Percentiles rank a stretch among this genome's conserved stretches.
phyloP scores from a whole-genome alignment of 2,329 filamentous ascomycete genomes.

The Aspergillus pseudotamarii region DNA sequence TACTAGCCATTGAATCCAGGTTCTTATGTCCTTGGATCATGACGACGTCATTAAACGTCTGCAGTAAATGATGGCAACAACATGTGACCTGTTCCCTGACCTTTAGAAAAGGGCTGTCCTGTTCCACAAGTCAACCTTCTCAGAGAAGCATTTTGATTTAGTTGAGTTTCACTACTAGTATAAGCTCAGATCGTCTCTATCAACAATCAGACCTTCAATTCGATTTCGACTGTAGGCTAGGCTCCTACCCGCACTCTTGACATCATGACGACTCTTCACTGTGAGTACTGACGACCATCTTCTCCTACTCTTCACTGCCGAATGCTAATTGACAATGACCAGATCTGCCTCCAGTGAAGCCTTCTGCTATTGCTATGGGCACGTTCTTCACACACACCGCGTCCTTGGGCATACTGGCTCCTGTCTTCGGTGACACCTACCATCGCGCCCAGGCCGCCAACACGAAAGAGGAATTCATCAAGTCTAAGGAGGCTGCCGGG shows the following conservation, averaged over 20 bases:
- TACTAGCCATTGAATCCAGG: not conserved
- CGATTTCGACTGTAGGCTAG: not conserved
- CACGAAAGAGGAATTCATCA: slow-evolving; percentile 94
- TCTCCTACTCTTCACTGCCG: not conserved
- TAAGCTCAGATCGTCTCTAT: slow-evolving; percentile 3
- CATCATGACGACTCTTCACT: slow-evolving; percentile 63
- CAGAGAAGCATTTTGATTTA: not conserved
- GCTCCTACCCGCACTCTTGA: slow-evolving; percentile 10
- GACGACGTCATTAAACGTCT: slow-evolving; percentile 32
- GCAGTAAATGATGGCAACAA: slow-evolving; percentile 7
- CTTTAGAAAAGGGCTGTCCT: not conserved
- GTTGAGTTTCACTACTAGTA: not conserved
- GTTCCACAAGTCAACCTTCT: not conserved
- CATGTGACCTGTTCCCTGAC: slow-evolving; percentile 11
- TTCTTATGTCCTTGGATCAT: slow-evolving; percentile 24
- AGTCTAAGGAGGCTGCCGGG: slow-evolving; percentile 86
- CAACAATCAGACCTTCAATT: not conserved
- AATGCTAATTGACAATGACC: slow-evolving; percentile 12
- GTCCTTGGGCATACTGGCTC: slow-evolving; percentile 83
- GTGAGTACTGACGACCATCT: slow-evolving; percentile 45
- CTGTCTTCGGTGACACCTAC: slow-evolving; percentile 93
- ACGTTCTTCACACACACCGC: slow-evolving; percentile 93
- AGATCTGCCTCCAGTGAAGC: slow-evolving; percentile 86
- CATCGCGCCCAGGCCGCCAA: slow-evolving; percentile 87
- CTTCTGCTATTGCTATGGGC: slow-evolving; percentile 94